A percentile compares a stretch with the other conserved stretches of the same genome.
Evolutionary conservation across 2,329 filamentous ascomycete species (phyloP).

Genomic region (Xylariaceae sp.): DNA sequence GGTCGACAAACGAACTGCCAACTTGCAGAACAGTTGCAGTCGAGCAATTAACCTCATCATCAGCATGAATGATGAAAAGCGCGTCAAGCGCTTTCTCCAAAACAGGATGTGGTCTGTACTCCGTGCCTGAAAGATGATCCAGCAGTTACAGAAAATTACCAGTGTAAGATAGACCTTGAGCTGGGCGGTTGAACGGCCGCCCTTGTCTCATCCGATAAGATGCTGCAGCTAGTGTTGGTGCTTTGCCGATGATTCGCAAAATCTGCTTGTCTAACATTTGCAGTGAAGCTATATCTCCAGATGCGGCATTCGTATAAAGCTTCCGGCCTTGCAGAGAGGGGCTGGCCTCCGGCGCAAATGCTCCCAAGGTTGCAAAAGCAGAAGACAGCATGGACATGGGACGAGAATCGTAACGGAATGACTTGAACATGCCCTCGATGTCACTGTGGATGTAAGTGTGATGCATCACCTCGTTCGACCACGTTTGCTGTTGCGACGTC

Average conservation of each 20-base stretch:
- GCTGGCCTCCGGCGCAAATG: constrained; percentile 47
- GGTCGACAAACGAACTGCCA: constrained; percentile 53
- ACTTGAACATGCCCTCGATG: constrained; percentile 48
- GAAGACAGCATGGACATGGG: constrained; percentile 51
- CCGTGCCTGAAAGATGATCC: constrained; percentile 45
- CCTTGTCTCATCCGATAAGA: constrained; percentile 51
- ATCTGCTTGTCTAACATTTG: constrained; percentile 48
- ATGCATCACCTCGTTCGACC: constrained; percentile 48
- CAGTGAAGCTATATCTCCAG: constrained; percentile 38
- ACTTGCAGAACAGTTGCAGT: constrained; percentile 55
- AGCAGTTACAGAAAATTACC: constrained; percentile 55
- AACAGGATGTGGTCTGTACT: constrained; percentile 45
- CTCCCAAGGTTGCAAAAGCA: constrained; percentile 46
- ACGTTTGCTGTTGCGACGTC: constrained; percentile 35
- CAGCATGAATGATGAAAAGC: constrained; percentile 53
- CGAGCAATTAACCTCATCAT: constrained; percentile 57
- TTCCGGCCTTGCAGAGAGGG: constrained; percentile 47
- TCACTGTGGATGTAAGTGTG: constrained; percentile 48
- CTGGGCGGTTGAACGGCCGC: constrained; percentile 47
- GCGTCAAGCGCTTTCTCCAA: constrained; percentile 49
- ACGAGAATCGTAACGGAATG: constrained; percentile 48
- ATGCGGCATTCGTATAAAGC: constrained; percentile 44
- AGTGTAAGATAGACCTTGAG: constrained; percentile 45
- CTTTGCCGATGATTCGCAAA: constrained; percentile 49
- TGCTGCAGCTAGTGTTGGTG: constrained; percentile 47